phyloP scores from a whole-genome alignment of 768 basidiomycete species.

The Chlorophyllum brunneum region DNA sequence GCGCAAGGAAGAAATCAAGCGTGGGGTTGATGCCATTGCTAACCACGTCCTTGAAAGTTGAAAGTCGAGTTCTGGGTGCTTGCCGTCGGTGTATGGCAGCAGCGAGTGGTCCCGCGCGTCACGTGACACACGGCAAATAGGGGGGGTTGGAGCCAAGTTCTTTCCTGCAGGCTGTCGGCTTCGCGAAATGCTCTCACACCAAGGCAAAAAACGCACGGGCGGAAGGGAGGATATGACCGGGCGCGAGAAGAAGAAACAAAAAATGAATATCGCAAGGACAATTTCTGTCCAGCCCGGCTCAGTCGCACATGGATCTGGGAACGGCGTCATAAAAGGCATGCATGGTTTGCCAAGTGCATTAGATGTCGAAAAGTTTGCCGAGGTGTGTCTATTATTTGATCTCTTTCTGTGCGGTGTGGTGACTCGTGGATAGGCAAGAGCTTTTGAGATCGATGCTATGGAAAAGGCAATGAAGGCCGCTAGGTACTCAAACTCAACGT shows the following conservation, averaged over 20 bases:
- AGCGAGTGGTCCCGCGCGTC: constrained; percentile 9
- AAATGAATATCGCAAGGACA: constrained; percentile 56
- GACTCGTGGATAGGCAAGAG: constrained; percentile 53
- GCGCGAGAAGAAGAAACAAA: constrained; percentile 68
- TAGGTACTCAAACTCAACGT: constrained; percentile 37
- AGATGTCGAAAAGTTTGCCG: constrained; percentile 85
- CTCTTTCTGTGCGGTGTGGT: not conserved
- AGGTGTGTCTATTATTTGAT: constrained; percentile 42
- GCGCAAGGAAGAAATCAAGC: not conserved
- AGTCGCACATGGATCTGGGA: constrained; percentile 24
- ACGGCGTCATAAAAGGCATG: constrained; percentile 36
- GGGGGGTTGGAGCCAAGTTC: not conserved
- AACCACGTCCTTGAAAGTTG: not conserved
- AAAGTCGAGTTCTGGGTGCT: not conserved
- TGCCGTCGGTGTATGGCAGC: not conserved
- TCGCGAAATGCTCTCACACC: not conserved
- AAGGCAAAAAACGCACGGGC: constrained; percentile 39
- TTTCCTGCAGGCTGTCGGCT: not conserved
- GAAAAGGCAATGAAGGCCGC: constrained; percentile 80
- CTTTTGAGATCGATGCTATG: constrained; percentile 91
- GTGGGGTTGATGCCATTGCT: constrained; percentile 2
- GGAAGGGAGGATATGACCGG: constrained; percentile 29
- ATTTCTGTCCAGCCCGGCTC: constrained; percentile 55
- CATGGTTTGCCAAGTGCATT: constrained; percentile 62
- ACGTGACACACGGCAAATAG: constrained; percentile 8